phyloP scores from a whole-genome alignment of 108 stramenopile species.

The Fragilaria crotonensis region DNA sequence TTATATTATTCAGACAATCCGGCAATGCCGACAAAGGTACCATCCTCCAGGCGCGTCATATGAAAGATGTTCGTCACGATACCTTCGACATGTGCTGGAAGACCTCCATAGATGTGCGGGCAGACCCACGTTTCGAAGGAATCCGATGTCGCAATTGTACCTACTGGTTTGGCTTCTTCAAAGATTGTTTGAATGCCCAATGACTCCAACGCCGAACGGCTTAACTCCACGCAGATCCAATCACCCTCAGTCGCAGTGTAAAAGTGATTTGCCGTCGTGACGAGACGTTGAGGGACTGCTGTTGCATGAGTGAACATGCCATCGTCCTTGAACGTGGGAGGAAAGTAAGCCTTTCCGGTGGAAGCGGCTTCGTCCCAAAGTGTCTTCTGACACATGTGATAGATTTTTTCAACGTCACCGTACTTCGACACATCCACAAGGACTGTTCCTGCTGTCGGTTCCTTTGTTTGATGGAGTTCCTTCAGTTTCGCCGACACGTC shows the following conservation, averaged over 20 bases:
- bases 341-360: conserved; percentile 58
- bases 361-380: conserved; percentile 53
- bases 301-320: conserved; percentile 80
- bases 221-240: conserved; percentile 81
- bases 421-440: background rate
- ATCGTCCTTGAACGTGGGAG: conserved; percentile 76
- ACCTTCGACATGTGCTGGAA: conserved; percentile 46
- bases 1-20: conserved; percentile 26
- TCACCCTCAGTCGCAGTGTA: conserved; percentile 46
- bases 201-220: conserved; percentile 27
- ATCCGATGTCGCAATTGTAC: conserved; percentile 25
- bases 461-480: conserved; percentile 20
- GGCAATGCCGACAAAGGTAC: conserved; percentile 55
- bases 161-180: conserved; percentile 70
- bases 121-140: conserved; percentile 35
- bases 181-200: conserved; percentile 59
- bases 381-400: conserved; percentile 77
- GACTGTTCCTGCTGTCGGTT: background rate
- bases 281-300: conserved; percentile 46
- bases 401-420: conserved; percentile 24
- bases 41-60: conserved; percentile 58
- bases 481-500: conserved; percentile 35
- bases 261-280: conserved; percentile 80
- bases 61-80: conserved; percentile 51
- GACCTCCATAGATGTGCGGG: conserved; percentile 83